These are phyloP conservation scores for Cadophora sp. DNA, from an alignment of 2,329 filamentous ascomycete species.

Conservation along the genomic window DNA sequence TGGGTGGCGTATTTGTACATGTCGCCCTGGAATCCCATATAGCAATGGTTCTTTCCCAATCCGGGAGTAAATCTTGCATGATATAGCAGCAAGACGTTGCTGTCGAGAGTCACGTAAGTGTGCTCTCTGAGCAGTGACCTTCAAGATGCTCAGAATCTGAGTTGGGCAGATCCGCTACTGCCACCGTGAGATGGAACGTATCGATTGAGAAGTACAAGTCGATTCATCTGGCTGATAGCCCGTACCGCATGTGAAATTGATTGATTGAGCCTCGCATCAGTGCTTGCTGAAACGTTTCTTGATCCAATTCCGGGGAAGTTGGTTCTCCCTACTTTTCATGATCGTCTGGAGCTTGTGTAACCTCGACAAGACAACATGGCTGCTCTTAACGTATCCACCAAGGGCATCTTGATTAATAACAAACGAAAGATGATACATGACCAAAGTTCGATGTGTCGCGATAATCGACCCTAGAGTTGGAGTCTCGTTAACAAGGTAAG, in stretches of 20 bases:
- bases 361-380: not conserved
- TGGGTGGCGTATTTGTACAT: too few relatives aligned
- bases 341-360: not conserved
- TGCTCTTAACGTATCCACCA: not conserved
- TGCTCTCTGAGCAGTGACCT: not conserved
- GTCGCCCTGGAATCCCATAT: too few relatives aligned
- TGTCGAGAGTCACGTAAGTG: too few relatives aligned
- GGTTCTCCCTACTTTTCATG: not conserved
- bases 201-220: too few relatives aligned
- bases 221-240: too few relatives aligned
- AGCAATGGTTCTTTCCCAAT: too few relatives aligned
- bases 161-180: too few relatives aligned
- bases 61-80: too few relatives aligned
- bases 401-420: not conserved
- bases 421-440: not conserved
- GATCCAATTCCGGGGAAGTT: not conserved
- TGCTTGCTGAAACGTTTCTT: not conserved
- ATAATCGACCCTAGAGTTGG: not conserved
- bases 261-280: not conserved
- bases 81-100: too few relatives aligned
- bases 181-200: too few relatives aligned
- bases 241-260: not conserved
- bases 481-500: too few relatives aligned
- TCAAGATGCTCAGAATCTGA: not conserved
- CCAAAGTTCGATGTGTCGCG: not conserved